Evolutionary conservation across 192 early-diverging fungal genomes (phyloP).

Genomic region (Bifiguratus adelaidae): DNA sequence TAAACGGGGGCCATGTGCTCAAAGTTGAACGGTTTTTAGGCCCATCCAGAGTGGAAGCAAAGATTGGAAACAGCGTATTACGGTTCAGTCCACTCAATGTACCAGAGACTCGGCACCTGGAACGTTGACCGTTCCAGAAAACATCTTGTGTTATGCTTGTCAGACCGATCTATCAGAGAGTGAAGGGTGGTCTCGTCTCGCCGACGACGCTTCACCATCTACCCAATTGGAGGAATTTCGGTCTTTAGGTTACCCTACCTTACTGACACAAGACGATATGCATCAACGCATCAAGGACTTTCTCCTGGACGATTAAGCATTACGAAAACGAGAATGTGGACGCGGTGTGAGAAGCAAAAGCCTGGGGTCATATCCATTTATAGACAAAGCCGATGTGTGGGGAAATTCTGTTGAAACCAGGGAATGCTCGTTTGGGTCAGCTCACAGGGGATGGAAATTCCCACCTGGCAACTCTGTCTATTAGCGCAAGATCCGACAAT

Average conservation of each 20-base stretch:
- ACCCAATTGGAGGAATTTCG: slow-evolving; percentile 15
- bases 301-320: slow-evolving; percentile 45
- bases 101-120: background rate
- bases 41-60: slow-evolving; percentile 29
- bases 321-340: no score
- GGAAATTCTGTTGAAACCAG: no score
- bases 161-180: slow-evolving; percentile 34
- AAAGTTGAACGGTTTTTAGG: slow-evolving; percentile 8
- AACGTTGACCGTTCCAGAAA: slow-evolving; percentile 1
- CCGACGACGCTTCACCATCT: slow-evolving; percentile 28
- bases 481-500: no score
- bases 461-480: no score
- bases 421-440: no score
- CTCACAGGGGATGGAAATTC: no score
- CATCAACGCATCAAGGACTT: slow-evolving; percentile 54
- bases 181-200: slow-evolving; percentile 14
- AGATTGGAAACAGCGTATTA: slow-evolving; percentile 38
- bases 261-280: slow-evolving; percentile 32
- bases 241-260: no score
- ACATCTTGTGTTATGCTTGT: slow-evolving; percentile 39
- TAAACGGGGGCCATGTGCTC: background rate
- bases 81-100: slow-evolving; percentile 12
- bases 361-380: no score
- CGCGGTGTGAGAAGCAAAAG: no score
- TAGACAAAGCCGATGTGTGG: no score